phyloP scores from a whole-genome alignment of 768 basidiomycete species.

The Pisolithus marmoratus region DNA sequence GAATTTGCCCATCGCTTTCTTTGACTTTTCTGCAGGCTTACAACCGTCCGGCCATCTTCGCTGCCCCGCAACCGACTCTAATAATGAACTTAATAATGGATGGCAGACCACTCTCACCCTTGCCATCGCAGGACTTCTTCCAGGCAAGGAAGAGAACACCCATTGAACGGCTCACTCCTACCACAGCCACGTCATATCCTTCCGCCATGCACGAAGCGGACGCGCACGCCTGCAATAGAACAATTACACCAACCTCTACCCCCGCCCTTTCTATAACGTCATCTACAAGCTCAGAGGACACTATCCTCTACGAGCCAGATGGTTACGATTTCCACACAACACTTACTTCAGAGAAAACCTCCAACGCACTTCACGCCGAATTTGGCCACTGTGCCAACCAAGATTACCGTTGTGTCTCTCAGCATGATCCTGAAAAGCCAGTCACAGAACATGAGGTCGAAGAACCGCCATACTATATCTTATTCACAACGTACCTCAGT shows the following conservation, averaged over 20 bases:
- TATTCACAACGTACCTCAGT: conserved; percentile 87
- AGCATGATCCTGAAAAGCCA: conserved; percentile 44
- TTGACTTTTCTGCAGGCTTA: too few relatives aligned
- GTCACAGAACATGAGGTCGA: conserved; percentile 57
- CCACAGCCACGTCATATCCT: conserved; percentile 54
- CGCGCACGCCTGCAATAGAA: conserved; percentile 52
- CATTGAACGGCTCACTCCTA: conserved; percentile 27
- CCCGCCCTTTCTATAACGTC: conserved; percentile 73
- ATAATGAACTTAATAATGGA: too few relatives aligned
- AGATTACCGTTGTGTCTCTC: conserved; percentile 58
- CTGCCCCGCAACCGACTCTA: too few relatives aligned
- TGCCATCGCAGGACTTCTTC: conserved; percentile 52
- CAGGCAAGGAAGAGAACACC: conserved; percentile 44
- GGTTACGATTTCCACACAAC: conserved; percentile 51
- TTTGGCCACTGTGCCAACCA: conserved; percentile 88
- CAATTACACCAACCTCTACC: conserved; percentile 51
- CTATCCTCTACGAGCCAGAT: conserved; percentile 52
- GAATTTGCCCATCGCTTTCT: too few relatives aligned
- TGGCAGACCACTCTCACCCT: conserved; percentile 22
- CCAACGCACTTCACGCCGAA: conserved; percentile 78
- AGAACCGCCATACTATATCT: conserved; percentile 90
- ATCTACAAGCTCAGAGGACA: conserved; percentile 67
- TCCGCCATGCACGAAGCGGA: conserved; percentile 60
- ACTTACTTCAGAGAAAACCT: conserved; percentile 76
- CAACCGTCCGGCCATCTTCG: too few relatives aligned